Evolutionary conservation across 1,284 basidiomycete species (phyloP), one percentile per base, ranked within the genome.

Genomic region (Tausonia pullulans): DNA sequence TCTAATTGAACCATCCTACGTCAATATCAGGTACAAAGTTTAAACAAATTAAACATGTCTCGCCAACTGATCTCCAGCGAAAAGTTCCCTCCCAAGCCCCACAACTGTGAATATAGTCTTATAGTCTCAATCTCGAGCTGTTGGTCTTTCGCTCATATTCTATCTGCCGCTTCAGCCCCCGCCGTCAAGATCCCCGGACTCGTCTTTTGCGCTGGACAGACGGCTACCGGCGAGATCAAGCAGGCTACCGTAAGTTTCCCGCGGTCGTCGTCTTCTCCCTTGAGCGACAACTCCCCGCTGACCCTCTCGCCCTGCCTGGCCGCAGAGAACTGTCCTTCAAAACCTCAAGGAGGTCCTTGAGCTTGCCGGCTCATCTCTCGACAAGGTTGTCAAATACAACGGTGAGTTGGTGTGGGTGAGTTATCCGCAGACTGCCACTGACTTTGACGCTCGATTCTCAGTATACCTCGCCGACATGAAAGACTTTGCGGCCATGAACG

Each of bases 301-400:
- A 55, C n/a, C 11, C n/a, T 52, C 40, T 63, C 5, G 50, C 53
- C 11, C 27, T 46, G 52, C n/a, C 56, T 40, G 5, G 48, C 46
- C 41, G 57, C 54, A 48, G 54, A 43, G 60, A 61, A 70, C 60
- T 14, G 65, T 64, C 56, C 61, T 72, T 8, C 62, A 67, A 46
- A 70, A 70, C 60, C 61, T 72, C 27, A 69, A 69, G 41, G 68
- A 69, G 44, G 70, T 72, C 16, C 70, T 72, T n/a, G 70, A 72
- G 63, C 69, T 72, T 27, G 56, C 69, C 13, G 71, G 71, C 4
- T 69, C 69, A 3, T 69, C 88, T 67, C 89, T 91, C 81, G 85
- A 90, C 79, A 90, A 91, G 79, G 87, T 88, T 68, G 72, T 89
- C 80, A 91, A 92, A 80, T 86, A 86, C 70, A 85, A 84, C 75